These are phyloP conservation scores for Aspergillus uvarum DNA, from an alignment of 2,329 filamentous ascomycete genomes.

Conservation along the genomic window DNA sequence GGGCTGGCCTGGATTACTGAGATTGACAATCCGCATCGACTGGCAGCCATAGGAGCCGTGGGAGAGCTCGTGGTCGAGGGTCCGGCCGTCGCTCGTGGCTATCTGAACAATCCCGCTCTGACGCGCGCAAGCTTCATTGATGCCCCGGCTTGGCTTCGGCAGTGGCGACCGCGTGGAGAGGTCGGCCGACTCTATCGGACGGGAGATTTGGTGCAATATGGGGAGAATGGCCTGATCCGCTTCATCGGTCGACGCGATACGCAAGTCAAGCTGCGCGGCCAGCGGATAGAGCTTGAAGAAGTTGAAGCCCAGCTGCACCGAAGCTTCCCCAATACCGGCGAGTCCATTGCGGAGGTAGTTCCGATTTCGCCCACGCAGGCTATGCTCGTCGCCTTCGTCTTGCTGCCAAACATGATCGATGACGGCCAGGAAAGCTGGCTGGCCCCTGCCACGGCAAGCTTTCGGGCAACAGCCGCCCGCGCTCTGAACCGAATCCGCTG, in stretches of 20 bases:
- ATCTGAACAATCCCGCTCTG: background rate
- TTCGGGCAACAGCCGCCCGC: too few relatives aligned
- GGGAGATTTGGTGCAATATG: background rate
- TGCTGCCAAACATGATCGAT: background rate
- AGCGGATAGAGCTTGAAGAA: background rate
- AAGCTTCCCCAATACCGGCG: background rate
- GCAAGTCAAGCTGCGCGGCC: background rate
- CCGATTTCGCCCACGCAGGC: background rate
- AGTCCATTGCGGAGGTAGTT: background rate
- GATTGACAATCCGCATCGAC: background rate
- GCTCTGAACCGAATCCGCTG: background rate
- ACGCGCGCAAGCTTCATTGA: background rate
- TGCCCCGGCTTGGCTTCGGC: background rate
- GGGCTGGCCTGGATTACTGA: too few relatives aligned
- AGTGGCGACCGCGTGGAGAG: background rate
- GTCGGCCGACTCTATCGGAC: background rate
- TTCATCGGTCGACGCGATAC: background rate
- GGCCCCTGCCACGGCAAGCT: background rate
- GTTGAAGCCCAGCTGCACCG: background rate
- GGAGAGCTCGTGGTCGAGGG: background rate
- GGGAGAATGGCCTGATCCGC: background rate
- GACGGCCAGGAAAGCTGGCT: background rate
- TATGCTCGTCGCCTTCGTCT: background rate
- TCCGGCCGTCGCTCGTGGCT: background rate
- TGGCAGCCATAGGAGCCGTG: background rate